These are phyloP conservation scores for Fremontodendron californicum DNA, from an alignment of 345 rosid genomes.

Conservation along the genomic window DNA sequence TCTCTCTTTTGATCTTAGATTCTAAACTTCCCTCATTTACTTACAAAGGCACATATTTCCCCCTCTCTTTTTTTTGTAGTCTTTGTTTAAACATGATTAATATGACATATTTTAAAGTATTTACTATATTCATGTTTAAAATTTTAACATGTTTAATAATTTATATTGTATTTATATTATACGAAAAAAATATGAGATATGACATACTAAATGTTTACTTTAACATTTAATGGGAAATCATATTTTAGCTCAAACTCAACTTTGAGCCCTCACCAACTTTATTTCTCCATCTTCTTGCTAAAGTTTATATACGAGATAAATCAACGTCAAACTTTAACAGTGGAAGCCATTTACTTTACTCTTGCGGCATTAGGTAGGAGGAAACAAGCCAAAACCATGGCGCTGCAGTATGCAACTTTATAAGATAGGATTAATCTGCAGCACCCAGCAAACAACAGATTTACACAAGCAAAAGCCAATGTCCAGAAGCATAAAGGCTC, in stretches of 20 bases:
- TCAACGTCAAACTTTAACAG: neutral
- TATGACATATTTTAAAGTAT: too few species aligned
- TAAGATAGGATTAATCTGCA: neutral
- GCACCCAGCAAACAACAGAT: neutral
- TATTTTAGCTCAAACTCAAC: neutral
- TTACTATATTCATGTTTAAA: too few species aligned
- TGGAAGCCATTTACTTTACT: neutral
- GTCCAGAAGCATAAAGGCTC: neutral
- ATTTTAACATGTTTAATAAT: too few species aligned
- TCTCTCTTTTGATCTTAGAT: constrained; percentile 15
- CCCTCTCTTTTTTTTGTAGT: too few species aligned
- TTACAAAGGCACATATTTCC: too few species aligned
- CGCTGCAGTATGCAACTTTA: neutral
- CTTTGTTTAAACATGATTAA: too few species aligned
- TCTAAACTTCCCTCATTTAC: neutral
- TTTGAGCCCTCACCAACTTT: neutral
- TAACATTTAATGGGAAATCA: neutral
- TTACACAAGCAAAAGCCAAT: neutral
- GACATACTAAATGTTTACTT: neutral
- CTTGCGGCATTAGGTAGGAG: neutral
- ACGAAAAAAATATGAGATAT: too few species aligned
- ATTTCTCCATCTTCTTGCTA: neutral
- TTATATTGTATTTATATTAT: too few species aligned
- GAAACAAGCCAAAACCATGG: neutral
- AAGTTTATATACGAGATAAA: neutral